Percentiles rank a stretch among this genome's conserved stretches.
Conservation (phyloP, 2,329 filamentous ascomycete genomes). For the Clonostachys solani region DNA sequence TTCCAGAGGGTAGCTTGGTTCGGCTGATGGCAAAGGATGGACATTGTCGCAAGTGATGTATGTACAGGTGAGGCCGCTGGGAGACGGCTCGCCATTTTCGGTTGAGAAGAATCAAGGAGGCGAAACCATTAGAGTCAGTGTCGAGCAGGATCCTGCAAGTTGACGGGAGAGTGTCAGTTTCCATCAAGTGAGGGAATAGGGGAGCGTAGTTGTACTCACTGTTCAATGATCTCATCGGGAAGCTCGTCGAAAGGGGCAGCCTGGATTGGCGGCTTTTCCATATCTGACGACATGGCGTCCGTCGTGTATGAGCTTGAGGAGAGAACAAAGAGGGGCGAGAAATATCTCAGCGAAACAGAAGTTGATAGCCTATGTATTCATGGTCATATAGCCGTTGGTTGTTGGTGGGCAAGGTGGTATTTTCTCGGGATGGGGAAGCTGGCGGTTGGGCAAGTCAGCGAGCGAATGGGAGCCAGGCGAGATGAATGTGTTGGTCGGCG, state of each 20-base stretch:
- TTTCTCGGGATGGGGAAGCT: no score
- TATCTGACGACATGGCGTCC: no score
- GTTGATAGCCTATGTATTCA: no score
- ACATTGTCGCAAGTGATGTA: slow-evolving; percentile 56
- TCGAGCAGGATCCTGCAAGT: slow-evolving; percentile 52
- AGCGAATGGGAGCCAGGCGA: no score
- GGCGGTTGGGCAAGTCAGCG: no score
- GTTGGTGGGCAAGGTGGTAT: no score
- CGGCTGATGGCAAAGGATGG: slow-evolving; percentile 53
- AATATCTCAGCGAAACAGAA: no score
- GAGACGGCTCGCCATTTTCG: slow-evolving; percentile 61
- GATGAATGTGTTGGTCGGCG: no score
- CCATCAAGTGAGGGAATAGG: background rate
- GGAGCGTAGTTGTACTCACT: slow-evolving; percentile 39
- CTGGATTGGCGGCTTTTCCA: background rate
- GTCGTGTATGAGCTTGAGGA: no score
- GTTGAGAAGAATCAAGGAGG: slow-evolving; percentile 62
- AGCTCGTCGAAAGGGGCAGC: slow-evolving; percentile 44
- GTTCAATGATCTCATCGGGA: slow-evolving; percentile 66
- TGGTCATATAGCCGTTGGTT: no score
- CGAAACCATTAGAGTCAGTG: slow-evolving; percentile 60
- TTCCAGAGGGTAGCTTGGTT: slow-evolving; percentile 25
- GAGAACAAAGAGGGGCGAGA: no score
- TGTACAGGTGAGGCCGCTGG: slow-evolving; percentile 60
- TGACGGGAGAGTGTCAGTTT: slow-evolving; percentile 6